Base-by-base conservation (phyloP, 2,329 filamentous ascomycete genomes). In the Fusarium gaditjirri region DNA sequence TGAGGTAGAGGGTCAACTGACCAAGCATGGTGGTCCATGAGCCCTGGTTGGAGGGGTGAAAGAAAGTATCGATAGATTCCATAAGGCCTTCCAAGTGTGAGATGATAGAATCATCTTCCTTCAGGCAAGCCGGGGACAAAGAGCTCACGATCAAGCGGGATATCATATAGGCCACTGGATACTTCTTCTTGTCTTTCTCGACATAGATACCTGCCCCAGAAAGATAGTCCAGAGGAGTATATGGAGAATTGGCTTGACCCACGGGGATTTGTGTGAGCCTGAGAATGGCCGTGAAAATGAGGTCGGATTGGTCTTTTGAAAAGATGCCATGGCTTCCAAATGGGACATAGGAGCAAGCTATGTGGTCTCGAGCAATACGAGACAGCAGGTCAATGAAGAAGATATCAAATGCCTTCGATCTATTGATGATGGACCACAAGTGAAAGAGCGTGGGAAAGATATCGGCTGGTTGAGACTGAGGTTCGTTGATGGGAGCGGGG, bases 41-140 rank as follows among this genome's bases (percentile, higher is more conserved):
- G 19, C 96, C 96, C 57, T 95, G 93, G 80, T 99, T 99, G 5
- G 96, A 99, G 5, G 96, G 96, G 77, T 99, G 96, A 86, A 98
- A 99, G 82, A 99, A 99, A 2, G 96, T 99, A 81, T 99, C 96
- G 50, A 98, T 92, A 6, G 95, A 96, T 80, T 98, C 93, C 74
- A 99, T 93, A 57, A 99, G 86, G 1, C 94, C 95, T 80, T 99
- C 95, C 9, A 99, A 87, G 72, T 93, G 94, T 38, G 92, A 90
- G 76, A 99, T 83, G 46, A 97, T 90, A 2, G 95, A 98, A 61
- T 92, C 91, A 35, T 92, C 87, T n/a, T 90, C 86, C 44, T 93
- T 89, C 53, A 97, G 84, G 77, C 94, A 96, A 49, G 91, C 86
- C 3, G 96, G 95, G 3, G 96, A 98, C 42, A 99, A 81, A 0